A percentile compares a stretch with the other conserved stretches of the same genome.
These are phyloP conservation scores for Erodium maritimum DNA, from an alignment of 345 rosid species.

Conservation along the genomic window DNA sequence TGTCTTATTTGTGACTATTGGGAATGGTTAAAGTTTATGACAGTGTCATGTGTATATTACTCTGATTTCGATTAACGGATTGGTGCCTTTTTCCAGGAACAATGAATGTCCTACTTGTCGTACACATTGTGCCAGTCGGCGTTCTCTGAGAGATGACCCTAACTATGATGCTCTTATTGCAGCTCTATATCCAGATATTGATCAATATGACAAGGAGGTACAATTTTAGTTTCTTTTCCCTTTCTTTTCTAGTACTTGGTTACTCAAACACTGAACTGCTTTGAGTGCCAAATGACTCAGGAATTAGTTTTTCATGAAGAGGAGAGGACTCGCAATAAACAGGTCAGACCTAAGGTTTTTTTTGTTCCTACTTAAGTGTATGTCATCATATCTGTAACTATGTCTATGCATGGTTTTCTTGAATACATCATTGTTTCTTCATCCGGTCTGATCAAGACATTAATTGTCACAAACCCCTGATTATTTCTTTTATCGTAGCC, in stretches of 20 bases:
- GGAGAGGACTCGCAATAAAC: conserved; percentile 73
- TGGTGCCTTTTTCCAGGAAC: conserved; percentile 48
- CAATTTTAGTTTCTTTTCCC: conserved; percentile 6
- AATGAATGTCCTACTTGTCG: conserved; percentile 98
- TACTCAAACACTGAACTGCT: conserved; percentile 5
- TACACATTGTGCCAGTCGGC: conserved; percentile 94
- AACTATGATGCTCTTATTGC: conserved; percentile 81
- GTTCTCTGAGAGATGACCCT: conserved; percentile 91
- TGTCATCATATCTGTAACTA: neutral
- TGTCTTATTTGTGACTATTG: neutral
- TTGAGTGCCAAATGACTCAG: conserved; percentile 26
- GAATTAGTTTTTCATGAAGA: conserved; percentile 81
- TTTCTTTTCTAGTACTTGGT: conserved; percentile 2
- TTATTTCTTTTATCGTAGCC: no score
- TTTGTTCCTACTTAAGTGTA: neutral
- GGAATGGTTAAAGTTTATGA: neutral
- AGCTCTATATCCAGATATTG: conserved; percentile 68
- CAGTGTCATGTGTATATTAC: neutral
- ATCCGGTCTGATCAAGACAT: neutral
- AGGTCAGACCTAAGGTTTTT: conserved; percentile 32
- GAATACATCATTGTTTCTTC: neutral
- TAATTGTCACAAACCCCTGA: neutral
- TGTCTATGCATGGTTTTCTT: neutral
- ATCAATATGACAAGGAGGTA: conserved; percentile 76
- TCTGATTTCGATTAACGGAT: conserved; percentile 1